phyloP scores from a whole-genome alignment of 768 basidiomycete genomes.

The Roridomyces roridus region DNA sequence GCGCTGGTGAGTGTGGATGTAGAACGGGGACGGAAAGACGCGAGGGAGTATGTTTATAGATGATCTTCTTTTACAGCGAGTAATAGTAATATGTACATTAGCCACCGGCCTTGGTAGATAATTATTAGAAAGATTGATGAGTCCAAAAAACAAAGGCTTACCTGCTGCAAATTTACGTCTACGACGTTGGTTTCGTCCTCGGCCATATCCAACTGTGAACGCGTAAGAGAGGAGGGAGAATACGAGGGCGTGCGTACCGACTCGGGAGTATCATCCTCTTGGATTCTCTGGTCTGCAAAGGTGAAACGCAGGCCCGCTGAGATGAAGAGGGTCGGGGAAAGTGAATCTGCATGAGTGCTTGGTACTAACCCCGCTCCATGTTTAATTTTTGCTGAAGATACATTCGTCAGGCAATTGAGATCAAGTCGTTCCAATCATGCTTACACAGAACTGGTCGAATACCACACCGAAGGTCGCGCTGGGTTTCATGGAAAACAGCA shows the following conservation, averaged over 20 bases:
- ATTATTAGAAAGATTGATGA: neutral
- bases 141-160: too few relatives aligned
- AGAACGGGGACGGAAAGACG: constrained; percentile 63
- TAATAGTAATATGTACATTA: neutral
- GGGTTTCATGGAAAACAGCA: too few relatives aligned
- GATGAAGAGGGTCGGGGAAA: neutral
- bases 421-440: too few relatives aligned
- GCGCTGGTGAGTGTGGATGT: constrained; percentile 75
- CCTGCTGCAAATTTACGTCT: constrained; percentile 7
- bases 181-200: neutral
- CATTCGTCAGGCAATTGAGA: too few relatives aligned
- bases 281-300: neutral
- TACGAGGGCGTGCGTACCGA: neutral
- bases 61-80: neutral
- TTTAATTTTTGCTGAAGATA: too few relatives aligned
- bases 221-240: neutral
- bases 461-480: too few relatives aligned
- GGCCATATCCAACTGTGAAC: constrained; percentile 6
- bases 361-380: too few relatives aligned
- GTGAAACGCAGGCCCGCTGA: constrained; percentile 4
- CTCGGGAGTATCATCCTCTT: constrained; percentile 2
- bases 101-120: neutral
- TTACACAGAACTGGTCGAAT: too few relatives aligned
- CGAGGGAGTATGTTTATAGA: constrained; percentile 44
- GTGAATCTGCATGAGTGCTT: neutral